These are phyloP conservation scores for Mycena polygramma DNA, from an alignment of 768 basidiomycete genomes.

Conservation along the genomic window DNA sequence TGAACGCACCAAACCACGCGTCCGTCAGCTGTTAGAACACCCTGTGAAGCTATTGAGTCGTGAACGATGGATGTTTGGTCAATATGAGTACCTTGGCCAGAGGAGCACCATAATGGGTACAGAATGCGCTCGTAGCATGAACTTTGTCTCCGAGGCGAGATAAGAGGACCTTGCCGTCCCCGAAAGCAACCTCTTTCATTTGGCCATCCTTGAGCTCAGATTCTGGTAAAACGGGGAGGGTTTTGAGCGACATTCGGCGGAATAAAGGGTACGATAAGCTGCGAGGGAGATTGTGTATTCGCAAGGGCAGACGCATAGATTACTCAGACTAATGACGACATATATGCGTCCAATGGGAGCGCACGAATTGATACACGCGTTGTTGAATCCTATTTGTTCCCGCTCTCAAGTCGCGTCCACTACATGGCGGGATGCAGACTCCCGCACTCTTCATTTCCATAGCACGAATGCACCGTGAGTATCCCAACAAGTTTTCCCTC, in stretches of 20 bases:
- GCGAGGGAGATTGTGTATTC: constrained; percentile 10
- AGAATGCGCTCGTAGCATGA: constrained; percentile 85
- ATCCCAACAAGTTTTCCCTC: background rate
- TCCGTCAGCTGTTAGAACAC: constrained; percentile 83
- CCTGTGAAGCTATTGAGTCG: constrained; percentile 65
- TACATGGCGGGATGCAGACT: constrained; percentile 16
- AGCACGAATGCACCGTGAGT: constrained; percentile 59
- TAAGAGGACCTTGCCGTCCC: constrained; percentile 81
- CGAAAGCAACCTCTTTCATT: constrained; percentile 88
- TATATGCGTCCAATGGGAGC: constrained; percentile 2
- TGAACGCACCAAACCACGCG: constrained; percentile 78
- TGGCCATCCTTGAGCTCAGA: constrained; percentile 75
- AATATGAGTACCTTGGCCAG: constrained; percentile 62
- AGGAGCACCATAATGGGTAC: constrained; percentile 94
- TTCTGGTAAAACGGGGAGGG: constrained; percentile 69
- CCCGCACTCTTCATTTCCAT: constrained; percentile 50
- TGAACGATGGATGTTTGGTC: too few relatives aligned
- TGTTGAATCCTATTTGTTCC: constrained; percentile 2
- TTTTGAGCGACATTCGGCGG: constrained; percentile 60
- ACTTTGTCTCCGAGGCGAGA: constrained; percentile 82
- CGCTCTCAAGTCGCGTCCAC: background rate
- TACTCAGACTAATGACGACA: background rate
- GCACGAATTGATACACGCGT: constrained; percentile 16
- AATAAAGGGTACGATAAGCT: constrained; percentile 13
- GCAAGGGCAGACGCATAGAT: constrained; percentile 17